Evolutionary conservation across 768 basidiomycete species (phyloP), one percentile per base, ranked within the genome.

Genomic region (Panaeolus cyanescens): DNA sequence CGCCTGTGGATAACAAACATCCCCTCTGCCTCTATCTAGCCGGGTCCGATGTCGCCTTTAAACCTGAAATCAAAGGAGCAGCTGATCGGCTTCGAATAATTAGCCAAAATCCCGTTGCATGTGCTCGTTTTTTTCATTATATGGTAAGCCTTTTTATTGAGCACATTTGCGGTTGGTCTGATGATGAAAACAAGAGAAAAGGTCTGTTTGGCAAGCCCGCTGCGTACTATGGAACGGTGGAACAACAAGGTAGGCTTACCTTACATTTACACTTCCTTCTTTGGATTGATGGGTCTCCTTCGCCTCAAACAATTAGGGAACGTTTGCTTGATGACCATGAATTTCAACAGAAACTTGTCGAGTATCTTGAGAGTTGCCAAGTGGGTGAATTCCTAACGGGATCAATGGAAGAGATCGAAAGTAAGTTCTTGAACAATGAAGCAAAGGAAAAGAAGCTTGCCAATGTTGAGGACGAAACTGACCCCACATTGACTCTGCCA

Each of bases 171-270:
- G 70, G 72, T 4, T 34, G 65, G 5, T 64, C 59, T 32, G 53
- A 34, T 7, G 13, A 69, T 7, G 59, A 57, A 10, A 54, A 31
- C 5, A 50, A 67, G 20, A 45, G 20, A 45, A 15, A 34, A 13
- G 76, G 76, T 0, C 19, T 75, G 9, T 77, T 67, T 60, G 76
- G 78, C 0, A 30, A 67, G 0, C 71, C 72, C 3, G 36, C 55
- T 19, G 73, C 67, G 0, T 77, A 78, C 54, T 79, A 78, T 64
- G 77, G 79, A 2, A 78, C 75, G 1, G 76, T 79, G 0, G 77
- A 80, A 56, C 71, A 74, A 31, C 54, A 64, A 58, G 62, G 77
- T 1, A 39, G 71, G 4, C 56, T 76, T 0, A 77, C 75, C 0
- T 54, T 81, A 3, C 80, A 81, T 30, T 28, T 60, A 4, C 62